Evolutionary conservation across 2,329 filamentous ascomycete species (phyloP), one percentile per base, ranked within the genome.

Genomic region (Xylariaceae sp.): DNA sequence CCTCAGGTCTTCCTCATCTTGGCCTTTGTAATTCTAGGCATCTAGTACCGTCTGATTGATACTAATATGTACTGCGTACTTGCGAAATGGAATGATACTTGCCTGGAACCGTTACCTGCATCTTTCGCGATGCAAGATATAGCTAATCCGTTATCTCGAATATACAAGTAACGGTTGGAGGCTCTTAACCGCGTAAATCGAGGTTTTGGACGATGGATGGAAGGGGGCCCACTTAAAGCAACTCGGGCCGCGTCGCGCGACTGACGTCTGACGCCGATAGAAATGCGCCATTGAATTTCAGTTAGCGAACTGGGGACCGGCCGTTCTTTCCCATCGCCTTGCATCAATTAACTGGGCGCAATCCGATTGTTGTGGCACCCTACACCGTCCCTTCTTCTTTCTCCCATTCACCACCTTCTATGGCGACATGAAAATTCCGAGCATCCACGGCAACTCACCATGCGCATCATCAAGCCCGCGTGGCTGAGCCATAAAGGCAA

Each of bases 401-500:
- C 54, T 18, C 6, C 18, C 11, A 18, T 51, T 10, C 13, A 30
- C 18, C 10, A 42, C 55, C 8, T 23, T 56, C 56, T 59, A 67
- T 69, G 63, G 54, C 68, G 71, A 72, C 61, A 73, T 73, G 71
- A 70, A 67, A 69, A 68, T 64, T 64, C 63, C 57, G 62, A 63
- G 57, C 44, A 59, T 64, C 62, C 57, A 59, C 57, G 60, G 58
- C 58, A 54, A 67, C 59, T 67, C 69, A 77, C 64, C 66, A 92
- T 93, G 89, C 88, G 86, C 79, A 85, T 97, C 77, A 90, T 95
- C 76, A 96, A 95, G 84, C 93, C 93, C 68, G 86, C 89, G 73
- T 97, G 93, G 92, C 86, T 97, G 71, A 93, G 89, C 74, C 93
- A 97, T 79, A 92, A 90, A 77, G 92, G 88, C 89, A 78, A 30